Evolutionary conservation across 371 early-diverging fungal species (phyloP).

Genomic region (Entomophthora muscae): DNA sequence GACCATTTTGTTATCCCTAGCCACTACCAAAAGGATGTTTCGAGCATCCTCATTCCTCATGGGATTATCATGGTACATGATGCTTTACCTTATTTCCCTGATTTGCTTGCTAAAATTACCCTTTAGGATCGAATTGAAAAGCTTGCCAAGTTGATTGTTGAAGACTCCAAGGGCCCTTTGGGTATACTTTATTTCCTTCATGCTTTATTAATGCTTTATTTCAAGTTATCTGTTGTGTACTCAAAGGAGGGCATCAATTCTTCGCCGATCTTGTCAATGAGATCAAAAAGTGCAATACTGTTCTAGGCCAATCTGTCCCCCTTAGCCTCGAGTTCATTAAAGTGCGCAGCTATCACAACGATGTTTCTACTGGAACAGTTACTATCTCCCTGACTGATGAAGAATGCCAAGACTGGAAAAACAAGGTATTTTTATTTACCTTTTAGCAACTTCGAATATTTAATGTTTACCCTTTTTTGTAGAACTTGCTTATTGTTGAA

Average conservation of each 20-base stretch:
- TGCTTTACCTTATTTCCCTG: not conserved
- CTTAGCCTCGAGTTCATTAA: slow-evolving; percentile 79
- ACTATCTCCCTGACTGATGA: slow-evolving; percentile 68
- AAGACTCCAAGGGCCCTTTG: slow-evolving; percentile 42
- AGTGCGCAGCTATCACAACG: slow-evolving; percentile 69
- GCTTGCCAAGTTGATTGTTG: slow-evolving; percentile 52
- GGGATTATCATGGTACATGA: slow-evolving; percentile 63
- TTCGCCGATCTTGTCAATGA: slow-evolving; percentile 67
- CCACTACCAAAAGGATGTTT: slow-evolving; percentile 66
- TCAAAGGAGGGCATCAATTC: slow-evolving; percentile 79
- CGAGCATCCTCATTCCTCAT: slow-evolving; percentile 73
- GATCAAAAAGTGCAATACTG: slow-evolving; percentile 65
- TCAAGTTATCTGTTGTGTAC: slow-evolving; percentile 69
- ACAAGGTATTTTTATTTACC: slow-evolving; percentile 29
- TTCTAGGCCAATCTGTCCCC: slow-evolving; percentile 49
- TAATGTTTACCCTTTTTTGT: slow-evolving; percentile 12
- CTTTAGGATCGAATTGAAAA: slow-evolving; percentile 60
- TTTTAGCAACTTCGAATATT: not conserved
- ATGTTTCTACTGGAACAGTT: slow-evolving; percentile 63
- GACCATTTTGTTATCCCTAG: slow-evolving; percentile 75
- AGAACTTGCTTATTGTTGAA: slow-evolving; percentile 80
- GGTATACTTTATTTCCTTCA: slow-evolving; percentile 15
- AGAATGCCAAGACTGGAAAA: slow-evolving; percentile 57
- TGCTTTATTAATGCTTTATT: not conserved
- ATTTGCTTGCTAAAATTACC: too few relatives aligned